Conservation (phyloP, 169 alveolate species). For the Plasmodium falciparum region DNA sequence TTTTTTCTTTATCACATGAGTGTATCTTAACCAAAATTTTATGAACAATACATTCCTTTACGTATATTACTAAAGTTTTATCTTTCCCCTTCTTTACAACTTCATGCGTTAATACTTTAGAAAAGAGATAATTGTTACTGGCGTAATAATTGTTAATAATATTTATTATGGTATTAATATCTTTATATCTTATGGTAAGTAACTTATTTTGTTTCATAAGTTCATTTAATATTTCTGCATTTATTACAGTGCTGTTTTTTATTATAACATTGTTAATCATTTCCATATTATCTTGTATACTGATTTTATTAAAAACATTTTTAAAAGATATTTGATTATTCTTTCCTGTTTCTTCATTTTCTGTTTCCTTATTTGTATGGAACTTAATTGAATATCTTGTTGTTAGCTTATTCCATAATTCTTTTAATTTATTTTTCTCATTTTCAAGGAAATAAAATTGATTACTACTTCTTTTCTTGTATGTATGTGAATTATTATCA, state of each 20-base stretch:
- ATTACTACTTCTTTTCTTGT: slow-evolving; percentile 2
- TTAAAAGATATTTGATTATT: slow-evolving; percentile 3
- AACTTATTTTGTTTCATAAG: slow-evolving; percentile 29
- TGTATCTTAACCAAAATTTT: slow-evolving; percentile 32
- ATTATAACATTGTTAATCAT: slow-evolving; percentile 37
- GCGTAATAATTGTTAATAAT: slow-evolving; percentile 48
- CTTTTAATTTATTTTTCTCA: slow-evolving; percentile 58
- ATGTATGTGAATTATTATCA: neutral
- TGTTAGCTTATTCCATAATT: slow-evolving; percentile 30
- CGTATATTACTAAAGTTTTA: slow-evolving; percentile 27
- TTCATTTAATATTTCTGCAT: neutral
- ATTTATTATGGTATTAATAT: slow-evolving; percentile 45
- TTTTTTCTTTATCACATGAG: neutral
- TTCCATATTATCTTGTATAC: slow-evolving; percentile 15
- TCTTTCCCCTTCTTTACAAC: slow-evolving; percentile 8
- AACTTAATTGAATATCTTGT: neutral
- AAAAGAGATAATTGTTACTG: slow-evolving; percentile 13
- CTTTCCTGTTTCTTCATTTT: neutral
- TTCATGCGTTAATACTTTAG: slow-evolving; percentile 48
- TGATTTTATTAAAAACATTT: slow-evolving; percentile 10
- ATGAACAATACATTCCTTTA: slow-evolving; percentile 28
- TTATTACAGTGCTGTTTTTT: slow-evolving; percentile 47
- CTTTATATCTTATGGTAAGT: slow-evolving; percentile 28
- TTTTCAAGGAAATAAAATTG: slow-evolving; percentile 31
- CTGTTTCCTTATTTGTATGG: neutral